A percentile compares a stretch with the other conserved stretches of the same genome.
Conservation (phyloP, 2,329 filamentous ascomycete species). For the Aspergillus ustus region DNA sequence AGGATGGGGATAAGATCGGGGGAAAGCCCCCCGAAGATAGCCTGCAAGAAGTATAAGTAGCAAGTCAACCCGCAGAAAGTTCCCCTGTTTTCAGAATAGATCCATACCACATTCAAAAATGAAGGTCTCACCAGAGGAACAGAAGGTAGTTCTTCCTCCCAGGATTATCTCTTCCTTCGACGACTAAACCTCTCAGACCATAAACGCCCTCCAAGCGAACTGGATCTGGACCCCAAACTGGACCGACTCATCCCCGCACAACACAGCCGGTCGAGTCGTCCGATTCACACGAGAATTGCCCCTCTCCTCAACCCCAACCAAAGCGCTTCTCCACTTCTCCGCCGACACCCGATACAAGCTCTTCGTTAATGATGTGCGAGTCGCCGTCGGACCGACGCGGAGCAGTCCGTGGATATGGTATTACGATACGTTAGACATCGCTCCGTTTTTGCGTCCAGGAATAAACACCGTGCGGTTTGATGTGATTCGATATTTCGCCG, state of each 20-base stretch:
- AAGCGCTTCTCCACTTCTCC: conserved; percentile 16
- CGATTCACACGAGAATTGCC: conserved; percentile 6
- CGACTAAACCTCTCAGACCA: conserved; percentile 10
- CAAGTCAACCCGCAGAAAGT: neutral
- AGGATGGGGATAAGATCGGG: neutral
- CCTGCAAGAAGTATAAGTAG: neutral
- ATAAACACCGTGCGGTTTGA: conserved; percentile 29
- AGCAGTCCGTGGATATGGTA: conserved; percentile 41
- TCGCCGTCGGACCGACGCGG: conserved; percentile 44
- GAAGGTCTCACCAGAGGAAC: conserved; percentile 10
- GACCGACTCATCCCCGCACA: conserved; percentile 15
- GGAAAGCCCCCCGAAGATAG: conserved; percentile 3
- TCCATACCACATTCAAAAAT: neutral
- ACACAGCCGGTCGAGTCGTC: conserved; percentile 18
- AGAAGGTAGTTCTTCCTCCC: conserved; percentile 8
- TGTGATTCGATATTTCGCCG: conserved; percentile 35
- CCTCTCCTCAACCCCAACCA: neutral
- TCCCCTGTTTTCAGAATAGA: neutral
- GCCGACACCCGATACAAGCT: conserved; percentile 53
- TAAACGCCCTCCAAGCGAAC: conserved; percentile 19
- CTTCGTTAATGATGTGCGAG: conserved; percentile 42
- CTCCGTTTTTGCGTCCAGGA: conserved; percentile 27
- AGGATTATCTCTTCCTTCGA: neutral
- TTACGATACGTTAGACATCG: conserved; percentile 37
- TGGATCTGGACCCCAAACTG: conserved; percentile 22